A percentile compares a stretch with the other conserved stretches of the same genome.
Conservation (phyloP, 495 filamentous ascomycete species). For the Annulohypoxylon stygium region DNA sequence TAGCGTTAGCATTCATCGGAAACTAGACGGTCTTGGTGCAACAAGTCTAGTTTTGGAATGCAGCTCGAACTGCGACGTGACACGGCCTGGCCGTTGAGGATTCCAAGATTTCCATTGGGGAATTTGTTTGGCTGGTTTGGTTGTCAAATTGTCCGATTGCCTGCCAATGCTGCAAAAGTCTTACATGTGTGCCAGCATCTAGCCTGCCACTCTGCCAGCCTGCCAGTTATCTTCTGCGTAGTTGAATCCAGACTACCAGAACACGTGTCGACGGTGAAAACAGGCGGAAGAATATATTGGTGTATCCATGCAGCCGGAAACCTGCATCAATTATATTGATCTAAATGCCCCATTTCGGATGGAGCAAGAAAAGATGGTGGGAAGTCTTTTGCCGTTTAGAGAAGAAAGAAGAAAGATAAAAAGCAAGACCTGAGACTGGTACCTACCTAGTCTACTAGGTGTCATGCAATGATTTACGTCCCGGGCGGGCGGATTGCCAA, state of each 20-base stretch:
- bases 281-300: conserved; percentile 26
- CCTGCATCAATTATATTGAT: conserved; percentile 34
- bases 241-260: conserved; percentile 9
- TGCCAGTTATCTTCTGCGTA: too few species aligned
- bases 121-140: conserved; percentile 1
- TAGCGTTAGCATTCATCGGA: conserved; percentile 24
- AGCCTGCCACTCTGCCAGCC: too few species aligned
- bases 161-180: conserved; percentile 12
- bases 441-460: neutral
- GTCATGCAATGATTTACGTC: conserved; percentile 40
- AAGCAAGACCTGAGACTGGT: neutral
- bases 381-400: neutral
- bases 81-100: conserved; percentile 35
- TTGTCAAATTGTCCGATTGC: conserved; percentile 9
- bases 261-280: conserved; percentile 41
- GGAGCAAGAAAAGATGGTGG: conserved; percentile 10
- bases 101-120: conserved; percentile 9
- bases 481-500: conserved; percentile 40
- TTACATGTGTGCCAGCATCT: conserved; percentile 8
- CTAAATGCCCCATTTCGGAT: conserved; percentile 1
- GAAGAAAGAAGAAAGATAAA: conserved; percentile 11
- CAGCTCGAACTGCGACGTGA: conserved; percentile 29
- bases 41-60: conserved; percentile 30
- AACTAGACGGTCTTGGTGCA: conserved; percentile 24
- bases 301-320: conserved; percentile 29